phyloP scores from a whole-genome alignment of 352 stramenopile species.

The Phytopythium vexans region DNA sequence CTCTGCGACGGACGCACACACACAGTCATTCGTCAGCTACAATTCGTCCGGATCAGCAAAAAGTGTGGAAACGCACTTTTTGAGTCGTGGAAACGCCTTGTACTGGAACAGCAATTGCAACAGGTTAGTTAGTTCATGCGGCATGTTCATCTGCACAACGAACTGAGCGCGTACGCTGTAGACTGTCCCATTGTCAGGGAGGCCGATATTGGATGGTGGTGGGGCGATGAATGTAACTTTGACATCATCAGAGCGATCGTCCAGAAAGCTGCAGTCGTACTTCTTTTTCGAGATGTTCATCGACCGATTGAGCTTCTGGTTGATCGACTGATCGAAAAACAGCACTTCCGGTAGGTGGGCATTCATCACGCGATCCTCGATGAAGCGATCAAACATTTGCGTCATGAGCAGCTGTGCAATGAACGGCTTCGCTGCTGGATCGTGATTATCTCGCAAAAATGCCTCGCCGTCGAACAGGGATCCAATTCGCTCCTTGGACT shows the following conservation, averaged over 20 bases:
- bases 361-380: conserved; percentile 74
- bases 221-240: conserved; percentile 83
- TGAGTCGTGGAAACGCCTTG: conserved; percentile 75
- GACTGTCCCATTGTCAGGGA: conserved; percentile 70
- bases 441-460: conserved; percentile 70
- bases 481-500: conserved; percentile 27
- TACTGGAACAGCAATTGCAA: conserved; percentile 39
- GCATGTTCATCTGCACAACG: neutral
- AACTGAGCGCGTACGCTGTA: conserved; percentile 54
- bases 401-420: conserved; percentile 59
- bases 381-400: conserved; percentile 86
- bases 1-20: conserved; percentile 15
- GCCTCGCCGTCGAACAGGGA: conserved; percentile 57
- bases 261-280: conserved; percentile 80
- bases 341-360: conserved; percentile 61
- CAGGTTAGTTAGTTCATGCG: neutral
- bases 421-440: conserved; percentile 56
- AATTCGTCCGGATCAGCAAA: neutral
- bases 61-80: conserved; percentile 46
- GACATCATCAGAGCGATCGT: conserved; percentile 69
- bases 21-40: neutral
- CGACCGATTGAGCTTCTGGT: conserved; percentile 82
- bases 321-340: conserved; percentile 87
- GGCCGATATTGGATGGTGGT: conserved; percentile 71
- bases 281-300: conserved; percentile 79